Percentiles rank a stretch among this genome's conserved stretches.
phyloP scores from a whole-genome alignment of 2,329 filamentous ascomycete species.

The Penicillium sp. region DNA sequence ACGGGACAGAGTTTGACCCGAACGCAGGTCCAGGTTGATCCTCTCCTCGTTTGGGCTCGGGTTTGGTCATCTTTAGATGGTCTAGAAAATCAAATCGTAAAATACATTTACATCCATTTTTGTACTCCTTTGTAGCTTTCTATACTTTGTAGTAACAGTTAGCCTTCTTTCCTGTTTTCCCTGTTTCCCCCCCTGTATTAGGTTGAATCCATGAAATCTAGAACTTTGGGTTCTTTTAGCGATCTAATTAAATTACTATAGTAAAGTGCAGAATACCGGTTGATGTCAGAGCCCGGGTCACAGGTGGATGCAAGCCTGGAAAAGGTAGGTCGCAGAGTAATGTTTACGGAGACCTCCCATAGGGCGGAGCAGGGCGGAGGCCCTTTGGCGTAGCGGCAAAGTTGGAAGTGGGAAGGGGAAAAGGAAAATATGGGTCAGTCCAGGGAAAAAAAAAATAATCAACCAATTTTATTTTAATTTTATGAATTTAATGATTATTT shows the following conservation, averaged over 20 bases:
- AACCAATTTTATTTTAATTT: neutral
- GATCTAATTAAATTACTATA: neutral
- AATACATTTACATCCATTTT: neutral
- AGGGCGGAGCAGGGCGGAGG: slow-evolving; percentile 19
- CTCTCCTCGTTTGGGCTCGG: slow-evolving; percentile 39
- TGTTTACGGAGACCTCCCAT: slow-evolving; percentile 24
- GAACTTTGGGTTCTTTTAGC: neutral
- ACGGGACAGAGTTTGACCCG: slow-evolving; percentile 38
- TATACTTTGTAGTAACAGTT: neutral
- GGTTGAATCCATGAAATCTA: neutral
- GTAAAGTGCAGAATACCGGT: slow-evolving; percentile 26
- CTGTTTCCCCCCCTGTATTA: neutral
- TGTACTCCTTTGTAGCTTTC: neutral
- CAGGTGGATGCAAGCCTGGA: slow-evolving; percentile 34
- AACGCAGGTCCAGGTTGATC: slow-evolving; percentile 42
- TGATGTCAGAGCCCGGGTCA: slow-evolving; percentile 38
- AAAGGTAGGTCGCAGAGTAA: slow-evolving; percentile 28
- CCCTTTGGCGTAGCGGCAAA: slow-evolving; percentile 12
- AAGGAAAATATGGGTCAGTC: neutral
- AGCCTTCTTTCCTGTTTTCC: neutral
- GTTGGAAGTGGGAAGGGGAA: slow-evolving; percentile 6
- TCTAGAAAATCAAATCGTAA: slow-evolving; percentile 11
- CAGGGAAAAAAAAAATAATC: slow-evolving; percentile 1
- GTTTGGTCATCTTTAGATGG: slow-evolving; percentile 29
- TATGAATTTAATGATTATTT: slow-evolving; percentile 3